Evolutionary conservation across 768 basidiomycete genomes (phyloP).

Genomic region (Auricularia auricula-judae): DNA sequence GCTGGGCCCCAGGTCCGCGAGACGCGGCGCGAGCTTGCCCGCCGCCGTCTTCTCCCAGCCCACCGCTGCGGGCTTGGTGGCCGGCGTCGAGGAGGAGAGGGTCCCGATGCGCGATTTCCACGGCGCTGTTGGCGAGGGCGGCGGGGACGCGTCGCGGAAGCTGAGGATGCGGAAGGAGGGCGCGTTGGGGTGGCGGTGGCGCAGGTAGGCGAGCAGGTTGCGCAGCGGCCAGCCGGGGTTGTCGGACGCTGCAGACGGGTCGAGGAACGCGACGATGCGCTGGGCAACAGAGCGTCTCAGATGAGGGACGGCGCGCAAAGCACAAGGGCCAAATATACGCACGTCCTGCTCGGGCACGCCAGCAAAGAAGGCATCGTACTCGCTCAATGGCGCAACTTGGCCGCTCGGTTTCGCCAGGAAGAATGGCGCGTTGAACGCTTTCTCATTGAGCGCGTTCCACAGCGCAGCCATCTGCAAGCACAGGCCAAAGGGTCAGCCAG

Average conservation of each 20-base stretch:
- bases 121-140: constrained; percentile 15
- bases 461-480: constrained; percentile 39
- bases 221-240: constrained; percentile 90
- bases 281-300: constrained; percentile 11
- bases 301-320: not conserved
- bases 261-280: constrained; percentile 58
- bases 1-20: constrained; percentile 89
- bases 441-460: constrained; percentile 33
- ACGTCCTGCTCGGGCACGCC: constrained; percentile 31
- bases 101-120: constrained; percentile 61
- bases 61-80: constrained; percentile 47
- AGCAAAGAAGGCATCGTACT: constrained; percentile 48
- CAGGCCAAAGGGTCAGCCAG: not conserved
- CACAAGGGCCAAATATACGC: constrained; percentile 15
- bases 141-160: constrained; percentile 60
- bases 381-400: constrained; percentile 39
- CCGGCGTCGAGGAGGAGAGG: constrained; percentile 19
- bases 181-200: constrained; percentile 37
- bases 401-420: constrained; percentile 37
- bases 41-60: constrained; percentile 94
- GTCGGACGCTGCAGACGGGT: constrained; percentile 67
- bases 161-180: constrained; percentile 53
- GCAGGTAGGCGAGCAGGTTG: constrained; percentile 79
- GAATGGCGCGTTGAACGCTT: constrained; percentile 30
- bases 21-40: constrained; percentile 76